Conservation (phyloP, 2,329 filamentous ascomycete species). For the Didymella pinodella region DNA sequence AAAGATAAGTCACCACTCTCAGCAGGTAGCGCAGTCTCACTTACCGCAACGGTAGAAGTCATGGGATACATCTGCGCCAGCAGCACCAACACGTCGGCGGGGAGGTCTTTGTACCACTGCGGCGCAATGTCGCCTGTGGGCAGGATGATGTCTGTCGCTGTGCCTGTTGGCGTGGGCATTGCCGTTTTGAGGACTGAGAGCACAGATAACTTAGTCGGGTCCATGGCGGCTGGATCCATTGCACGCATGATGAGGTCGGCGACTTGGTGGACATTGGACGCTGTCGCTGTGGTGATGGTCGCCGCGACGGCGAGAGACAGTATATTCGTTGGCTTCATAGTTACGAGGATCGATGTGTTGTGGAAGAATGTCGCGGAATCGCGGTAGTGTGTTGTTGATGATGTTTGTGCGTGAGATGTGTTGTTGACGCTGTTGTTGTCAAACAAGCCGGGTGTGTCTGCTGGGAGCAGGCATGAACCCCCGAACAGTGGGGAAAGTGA, state of each 20-base stretch:
- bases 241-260: constrained; percentile 12
- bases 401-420: neutral
- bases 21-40: neutral
- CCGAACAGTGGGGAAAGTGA: constrained; percentile 6
- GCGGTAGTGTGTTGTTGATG: neutral
- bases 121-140: constrained; percentile 11
- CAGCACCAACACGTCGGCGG: constrained; percentile 18
- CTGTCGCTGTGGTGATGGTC: neutral
- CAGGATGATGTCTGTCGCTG: constrained; percentile 4
- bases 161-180: constrained; percentile 13
- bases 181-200: constrained; percentile 22
- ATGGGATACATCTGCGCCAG: constrained; percentile 21
- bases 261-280: constrained; percentile 2
- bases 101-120: constrained; percentile 21
- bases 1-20: neutral
- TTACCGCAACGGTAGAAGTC: constrained; percentile 1
- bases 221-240: constrained; percentile 18
- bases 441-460: constrained; percentile 5
- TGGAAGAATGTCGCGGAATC: neutral
- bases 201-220: constrained; percentile 18
- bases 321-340: constrained; percentile 13
- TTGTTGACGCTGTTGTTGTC: constrained; percentile 5
- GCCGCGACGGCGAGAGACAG: neutral
- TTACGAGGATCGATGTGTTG: constrained; percentile 3
- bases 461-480: constrained; percentile 1